Conservation (phyloP, 495 filamentous ascomycete species). For the Thermothielavioides terrestris region DNA sequence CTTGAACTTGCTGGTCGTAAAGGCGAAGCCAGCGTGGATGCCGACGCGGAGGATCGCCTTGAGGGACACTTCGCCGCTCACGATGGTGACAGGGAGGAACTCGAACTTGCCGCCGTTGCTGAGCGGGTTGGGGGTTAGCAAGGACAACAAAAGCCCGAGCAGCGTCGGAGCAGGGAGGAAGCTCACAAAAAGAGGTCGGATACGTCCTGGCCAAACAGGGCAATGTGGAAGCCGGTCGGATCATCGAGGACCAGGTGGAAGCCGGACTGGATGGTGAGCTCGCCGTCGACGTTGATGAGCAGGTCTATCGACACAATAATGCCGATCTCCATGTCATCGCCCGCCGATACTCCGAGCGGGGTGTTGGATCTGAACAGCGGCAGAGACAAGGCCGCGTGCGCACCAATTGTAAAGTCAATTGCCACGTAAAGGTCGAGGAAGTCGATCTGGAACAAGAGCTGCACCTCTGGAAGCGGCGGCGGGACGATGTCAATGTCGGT, state of each 20-base stretch:
- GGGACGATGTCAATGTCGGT: constrained; percentile 30
- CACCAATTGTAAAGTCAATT: constrained; percentile 36
- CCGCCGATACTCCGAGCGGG: constrained; percentile 28
- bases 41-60: constrained; percentile 39
- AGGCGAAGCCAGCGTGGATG: constrained; percentile 35
- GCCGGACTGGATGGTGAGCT: constrained; percentile 43
- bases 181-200: constrained; percentile 41
- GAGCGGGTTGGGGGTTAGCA: not conserved
- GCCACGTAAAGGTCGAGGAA: constrained; percentile 44
- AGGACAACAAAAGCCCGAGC: not conserved
- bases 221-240: constrained; percentile 34
- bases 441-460: constrained; percentile 38
- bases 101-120: constrained; percentile 42
- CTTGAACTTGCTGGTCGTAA: constrained; percentile 14
- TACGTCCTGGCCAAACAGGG: constrained; percentile 32
- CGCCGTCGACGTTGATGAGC: constrained; percentile 37
- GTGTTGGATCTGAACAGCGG: constrained; percentile 41
- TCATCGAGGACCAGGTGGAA: constrained; percentile 45
- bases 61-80: constrained; percentile 32
- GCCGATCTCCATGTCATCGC: constrained; percentile 31
- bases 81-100: constrained; percentile 46
- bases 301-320: constrained; percentile 39
- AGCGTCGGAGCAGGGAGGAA: not conserved
- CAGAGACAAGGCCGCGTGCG: constrained; percentile 37
- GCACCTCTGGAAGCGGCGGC: constrained; percentile 34